Base-by-base conservation (phyloP, 768 basidiomycete genomes). In the Suillus bovinus region DNA sequence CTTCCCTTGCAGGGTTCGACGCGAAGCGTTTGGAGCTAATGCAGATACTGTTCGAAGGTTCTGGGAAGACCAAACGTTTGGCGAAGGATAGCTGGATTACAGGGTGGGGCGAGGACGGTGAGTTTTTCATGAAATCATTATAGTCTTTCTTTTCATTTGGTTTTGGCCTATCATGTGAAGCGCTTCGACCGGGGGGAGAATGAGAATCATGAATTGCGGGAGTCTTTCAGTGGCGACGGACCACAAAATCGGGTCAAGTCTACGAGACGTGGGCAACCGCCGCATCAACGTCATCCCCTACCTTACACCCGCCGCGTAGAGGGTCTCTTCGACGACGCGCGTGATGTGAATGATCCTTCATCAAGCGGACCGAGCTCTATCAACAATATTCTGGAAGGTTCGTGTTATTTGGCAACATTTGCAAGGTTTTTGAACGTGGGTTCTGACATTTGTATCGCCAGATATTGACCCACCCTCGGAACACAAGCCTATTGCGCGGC, bases 401-500 rank as follows among this genome's bases (percentile, higher is more conserved):
- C 17, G 36, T 56, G 11, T 27, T 8, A 27, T 56, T 29, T n/a
- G n/a, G n/a, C 1, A 64, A 7, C 42, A 42, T 69, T 24, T 69
- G 72, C 22, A 61, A 63, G 69, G 71, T 71, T 69, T n/a, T 44
- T 8, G 61, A 60, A 1, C n/a, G 14, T 42, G 41, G n/a, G 22
- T 56, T 22, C 3, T 27, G 22, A 24, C 11, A 7, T 24, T 5
- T 53, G 31, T 13, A 27, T 22, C 17, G 13, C 24, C 67, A 87
- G 85, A 86, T 64, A 64, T 86, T 17, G 60, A 70, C 13, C 77
- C 82, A 4, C 72, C 75, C 7, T 74, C 76, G 1, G 69, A 79
- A 33, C 82, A 86, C 27, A 78, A 81, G 38, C 84, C 85, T 8
- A 79, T 94, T 24, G 84, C 91, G 1, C 78, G 70, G 4, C 81